A percentile compares a stretch with the other conserved stretches of the same genome.
Evolutionary conservation across 2,329 filamentous ascomycete species (phyloP).

Genomic region (Amphichorda felina): DNA sequence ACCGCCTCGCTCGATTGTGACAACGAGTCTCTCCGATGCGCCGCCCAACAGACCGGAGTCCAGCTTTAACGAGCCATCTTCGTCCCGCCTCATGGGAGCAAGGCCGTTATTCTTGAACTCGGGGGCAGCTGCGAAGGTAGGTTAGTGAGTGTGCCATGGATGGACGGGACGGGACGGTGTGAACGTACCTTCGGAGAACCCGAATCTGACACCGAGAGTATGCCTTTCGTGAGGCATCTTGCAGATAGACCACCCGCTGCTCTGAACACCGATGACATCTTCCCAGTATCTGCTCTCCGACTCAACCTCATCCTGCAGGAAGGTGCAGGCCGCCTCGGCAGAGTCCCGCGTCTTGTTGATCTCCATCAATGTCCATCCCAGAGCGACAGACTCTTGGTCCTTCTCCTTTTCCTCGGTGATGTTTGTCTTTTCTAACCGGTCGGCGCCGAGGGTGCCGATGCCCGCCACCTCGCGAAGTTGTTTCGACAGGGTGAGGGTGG

Average conservation of each 20-base stretch:
- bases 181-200: conserved; percentile 63
- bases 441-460: conserved; percentile 60
- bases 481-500: conserved; percentile 57
- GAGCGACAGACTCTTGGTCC: conserved; percentile 43
- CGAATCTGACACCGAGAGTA: conserved; percentile 76
- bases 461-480: conserved; percentile 59
- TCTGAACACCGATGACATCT: conserved; percentile 68
- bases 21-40: conserved; percentile 49
- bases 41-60: conserved; percentile 46
- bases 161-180: neutral
- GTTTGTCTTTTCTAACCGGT: conserved; percentile 50
- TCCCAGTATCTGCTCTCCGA: conserved; percentile 84
- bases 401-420: conserved; percentile 40
- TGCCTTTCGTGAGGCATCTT: conserved; percentile 61
- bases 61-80: conserved; percentile 64
- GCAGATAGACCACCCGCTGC: conserved; percentile 79
- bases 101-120: conserved; percentile 61
- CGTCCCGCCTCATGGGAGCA: conserved; percentile 62
- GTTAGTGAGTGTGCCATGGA: conserved; percentile 12
- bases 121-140: conserved; percentile 30
- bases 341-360: conserved; percentile 65
- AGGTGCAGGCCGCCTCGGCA: conserved; percentile 57
- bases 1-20: conserved; percentile 50
- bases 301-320: conserved; percentile 65
- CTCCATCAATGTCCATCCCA: conserved; percentile 69